These are phyloP conservation scores for Leptographium flavum DNA, from an alignment of 2,329 filamentous ascomycete species.

Conservation along the genomic window DNA sequence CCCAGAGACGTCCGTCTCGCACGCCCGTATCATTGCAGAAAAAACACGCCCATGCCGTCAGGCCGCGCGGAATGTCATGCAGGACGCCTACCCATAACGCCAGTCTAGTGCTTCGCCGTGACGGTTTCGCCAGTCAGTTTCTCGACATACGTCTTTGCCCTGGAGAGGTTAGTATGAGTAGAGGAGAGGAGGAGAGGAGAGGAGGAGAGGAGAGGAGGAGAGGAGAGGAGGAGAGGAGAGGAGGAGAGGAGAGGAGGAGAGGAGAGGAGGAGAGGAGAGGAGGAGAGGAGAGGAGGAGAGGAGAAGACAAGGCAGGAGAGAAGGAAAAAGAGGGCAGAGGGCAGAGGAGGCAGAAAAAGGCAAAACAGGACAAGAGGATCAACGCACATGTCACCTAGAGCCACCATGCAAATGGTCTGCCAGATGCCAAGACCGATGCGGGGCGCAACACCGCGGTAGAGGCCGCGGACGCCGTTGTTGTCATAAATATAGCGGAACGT, in stretches of 20 bases:
- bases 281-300: too few relatives aligned
- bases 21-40: too few relatives aligned
- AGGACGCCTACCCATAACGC: neutral
- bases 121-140: conserved; percentile 49
- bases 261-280: neutral
- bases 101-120: conserved; percentile 49
- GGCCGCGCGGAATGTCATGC: neutral
- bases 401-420: conserved; percentile 99
- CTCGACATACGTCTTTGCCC: conserved; percentile 54
- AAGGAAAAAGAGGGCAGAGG: too few relatives aligned
- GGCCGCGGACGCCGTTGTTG: conserved; percentile 74
- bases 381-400: conserved; percentile 86
- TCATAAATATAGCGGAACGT: conserved; percentile 77
- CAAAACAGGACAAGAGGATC: too few relatives aligned
- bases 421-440: conserved; percentile 91
- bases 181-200: neutral
- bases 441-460: conserved; percentile 91
- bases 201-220: neutral
- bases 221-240: conserved; percentile 3
- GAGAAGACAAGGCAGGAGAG: too few relatives aligned
- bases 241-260: too few relatives aligned
- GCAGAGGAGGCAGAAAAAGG: too few relatives aligned
- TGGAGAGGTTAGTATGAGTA: conserved; percentile 21
- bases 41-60: neutral
- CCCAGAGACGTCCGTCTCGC: too few relatives aligned